Base-by-base conservation (phyloP, 257 asterid genomes). In the Nicotiana otophora region DNA sequence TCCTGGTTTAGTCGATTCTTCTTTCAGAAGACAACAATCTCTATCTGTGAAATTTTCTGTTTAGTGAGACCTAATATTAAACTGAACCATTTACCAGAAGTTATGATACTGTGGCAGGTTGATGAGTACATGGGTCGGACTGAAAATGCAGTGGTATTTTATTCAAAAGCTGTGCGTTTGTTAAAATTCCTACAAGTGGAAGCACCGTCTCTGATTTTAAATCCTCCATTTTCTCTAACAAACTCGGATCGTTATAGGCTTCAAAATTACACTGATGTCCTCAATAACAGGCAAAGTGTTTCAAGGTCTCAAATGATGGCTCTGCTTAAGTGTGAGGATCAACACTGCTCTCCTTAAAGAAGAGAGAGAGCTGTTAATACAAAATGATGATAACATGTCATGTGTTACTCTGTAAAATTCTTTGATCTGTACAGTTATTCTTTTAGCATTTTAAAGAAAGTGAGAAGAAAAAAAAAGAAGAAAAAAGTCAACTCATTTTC, bases 201-300 rank as follows among this genome's bases (percentile, higher is more conserved):
- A 88, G 97, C 98, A 16, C 92, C 97, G 1, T 86, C 90, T 48
- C 95, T 94, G 54, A 89, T 89, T 72, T 84, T 94, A 84, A 95
- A 91, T 76, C 98, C 98, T 84, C 97, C 97, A 0, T 93, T 95
- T 79, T 88, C 94, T 70, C 93, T 92, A 48, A 90, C 97, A 69
- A 91, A 89, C 87, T 89, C 97, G 0, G 98, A 92, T 82, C 90
- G 94, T 5, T 89, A 88, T 74, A 91, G 98, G 78, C 89, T 93
- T 75, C 90, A 83, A 85, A 91, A 80, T 81, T 93, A 93, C 90
- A 92, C 93, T 39, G 88, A 89, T 85, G 89, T 86, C 69, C 89
- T 91, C 82, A 91, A 84, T 69, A 90, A 89, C 89, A 87, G 96
- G 92, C 93, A 89, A 81, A 92, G 83, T 85, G 53, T 91, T 75